These are phyloP conservation scores for Hymenoscyphus scutula DNA, from an alignment of 2,329 filamentous ascomycete species.

Conservation along the genomic window DNA sequence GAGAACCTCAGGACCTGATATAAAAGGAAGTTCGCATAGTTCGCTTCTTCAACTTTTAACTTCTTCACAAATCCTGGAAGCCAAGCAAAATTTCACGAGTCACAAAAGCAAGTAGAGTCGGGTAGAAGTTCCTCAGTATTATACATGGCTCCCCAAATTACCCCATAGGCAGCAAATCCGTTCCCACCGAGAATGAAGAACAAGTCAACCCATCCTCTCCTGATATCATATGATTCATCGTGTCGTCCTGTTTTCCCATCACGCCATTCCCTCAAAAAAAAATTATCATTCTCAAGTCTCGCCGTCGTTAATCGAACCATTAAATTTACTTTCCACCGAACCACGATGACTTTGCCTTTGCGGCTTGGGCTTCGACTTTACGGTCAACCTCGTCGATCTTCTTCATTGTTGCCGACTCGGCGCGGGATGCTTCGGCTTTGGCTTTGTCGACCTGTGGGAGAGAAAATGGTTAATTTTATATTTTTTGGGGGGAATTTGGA, in stretches of 20 bases:
- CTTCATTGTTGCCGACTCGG: conserved; percentile 64
- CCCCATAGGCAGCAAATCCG: background rate
- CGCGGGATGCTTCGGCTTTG: conserved; percentile 58
- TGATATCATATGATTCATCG: too few species aligned
- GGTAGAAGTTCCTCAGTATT: conserved; percentile 5
- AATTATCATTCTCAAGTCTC: too few species aligned
- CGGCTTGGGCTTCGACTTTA: conserved; percentile 73
- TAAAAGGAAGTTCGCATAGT: too few species aligned
- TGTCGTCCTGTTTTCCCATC: background rate
- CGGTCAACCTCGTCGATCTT: conserved; percentile 82
- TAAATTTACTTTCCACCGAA: conserved; percentile 62
- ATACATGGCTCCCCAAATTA: background rate
- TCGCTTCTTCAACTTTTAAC: too few species aligned
- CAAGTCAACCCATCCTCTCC: background rate
- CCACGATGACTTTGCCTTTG: conserved; percentile 88
- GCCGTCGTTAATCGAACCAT: background rate
- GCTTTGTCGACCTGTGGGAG: conserved; percentile 55
- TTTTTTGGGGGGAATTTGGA: background rate
- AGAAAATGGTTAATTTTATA: background rate
- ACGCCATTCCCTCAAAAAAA: background rate
- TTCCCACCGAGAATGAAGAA: background rate
- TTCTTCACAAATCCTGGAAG: too few species aligned
- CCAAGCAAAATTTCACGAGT: background rate
- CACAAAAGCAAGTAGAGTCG: background rate
- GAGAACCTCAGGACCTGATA: too few species aligned